Conservation (phyloP, 2,329 filamentous ascomycete genomes). For the Fusarium oligoseptatum region DNA sequence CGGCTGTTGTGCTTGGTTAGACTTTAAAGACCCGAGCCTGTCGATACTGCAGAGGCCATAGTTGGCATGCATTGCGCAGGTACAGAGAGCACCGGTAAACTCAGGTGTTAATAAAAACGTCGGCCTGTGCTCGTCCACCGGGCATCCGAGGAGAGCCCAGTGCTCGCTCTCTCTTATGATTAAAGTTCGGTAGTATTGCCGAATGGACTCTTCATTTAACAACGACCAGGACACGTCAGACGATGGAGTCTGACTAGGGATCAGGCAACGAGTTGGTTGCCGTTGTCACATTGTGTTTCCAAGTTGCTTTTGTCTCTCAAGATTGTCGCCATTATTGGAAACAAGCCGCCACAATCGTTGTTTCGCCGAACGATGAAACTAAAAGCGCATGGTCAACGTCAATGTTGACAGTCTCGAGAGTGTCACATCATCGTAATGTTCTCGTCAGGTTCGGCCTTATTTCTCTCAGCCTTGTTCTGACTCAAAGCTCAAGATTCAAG, state of each 20-base stretch:
- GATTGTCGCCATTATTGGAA: not conserved
- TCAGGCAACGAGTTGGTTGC: not conserved
- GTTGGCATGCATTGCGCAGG: not conserved
- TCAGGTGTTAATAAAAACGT: conserved; percentile 2
- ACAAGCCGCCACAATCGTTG: not conserved
- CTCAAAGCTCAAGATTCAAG: not conserved
- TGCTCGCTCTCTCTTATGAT: not conserved
- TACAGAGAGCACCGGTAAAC: not conserved
- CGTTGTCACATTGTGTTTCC: not conserved
- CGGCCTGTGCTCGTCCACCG: conserved; percentile 16
- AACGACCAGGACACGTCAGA: not conserved
- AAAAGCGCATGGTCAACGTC: not conserved
- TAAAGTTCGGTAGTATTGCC: conserved; percentile 11
- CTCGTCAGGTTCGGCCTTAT: not conserved
- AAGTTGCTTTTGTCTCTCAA: not conserved
- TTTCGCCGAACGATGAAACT: not conserved
- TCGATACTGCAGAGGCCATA: not conserved
- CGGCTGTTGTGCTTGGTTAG: not conserved
- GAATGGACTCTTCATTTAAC: conserved; percentile 1
- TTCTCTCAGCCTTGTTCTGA: not conserved
- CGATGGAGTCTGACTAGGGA: not conserved
- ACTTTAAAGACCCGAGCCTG: not conserved
- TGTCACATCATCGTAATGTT: not conserved
- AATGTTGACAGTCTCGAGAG: not conserved
- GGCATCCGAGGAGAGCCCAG: not conserved